Evolutionary conservation across 2,329 filamentous ascomycete species (phyloP), one percentile per base, ranked within the genome.

Genomic region (Penicillium sp.): DNA sequence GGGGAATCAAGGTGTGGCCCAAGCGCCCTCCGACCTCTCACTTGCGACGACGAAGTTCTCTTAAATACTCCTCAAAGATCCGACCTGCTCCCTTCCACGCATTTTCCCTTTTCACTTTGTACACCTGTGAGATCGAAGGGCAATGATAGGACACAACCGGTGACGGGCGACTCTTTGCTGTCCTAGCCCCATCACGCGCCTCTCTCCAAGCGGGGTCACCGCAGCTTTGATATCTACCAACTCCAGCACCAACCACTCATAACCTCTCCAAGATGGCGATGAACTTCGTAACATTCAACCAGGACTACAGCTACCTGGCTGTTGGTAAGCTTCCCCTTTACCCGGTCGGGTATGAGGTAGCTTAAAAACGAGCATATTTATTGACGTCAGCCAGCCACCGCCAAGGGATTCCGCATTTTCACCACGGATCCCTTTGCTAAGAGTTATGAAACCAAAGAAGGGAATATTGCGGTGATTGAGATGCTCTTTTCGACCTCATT

Each of bases 201-300:
- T 55, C 44, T 50, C 60, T 35, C 54, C 49, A 62, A 65, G 60
- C 61, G 61, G 66, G 62, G 61, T 66, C 43, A 60, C 62, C 33
- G 57, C 63, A 44, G 58, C 58, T 60, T 50, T 57, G 50, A 45
- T 57, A 62, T 63, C 58, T 54, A 58, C 54, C 47, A 39, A 53
- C 25, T 19, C 23, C 19, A 37, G 8, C 48, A 6, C 27, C 37
- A 10, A 26, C 43, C 44, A 35, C 23, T 21, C 31, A 31, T 16
- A 35, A 37, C 43, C 42, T 39, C 51, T 53, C 48, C 62, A 83
- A 72, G 59, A 91, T 91, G 88, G 79, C 87, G 49, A 92, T 98
- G 81, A 99, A 99, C 78, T 99, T 96, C 79, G 92, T 99, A 69
- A 97, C 93, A 43, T 99, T 98, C 79, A 99, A 99, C 78, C 95